phyloP scores from a whole-genome alignment of 1,284 basidiomycete genomes.

The Tetrapyrgos nigripes region DNA sequence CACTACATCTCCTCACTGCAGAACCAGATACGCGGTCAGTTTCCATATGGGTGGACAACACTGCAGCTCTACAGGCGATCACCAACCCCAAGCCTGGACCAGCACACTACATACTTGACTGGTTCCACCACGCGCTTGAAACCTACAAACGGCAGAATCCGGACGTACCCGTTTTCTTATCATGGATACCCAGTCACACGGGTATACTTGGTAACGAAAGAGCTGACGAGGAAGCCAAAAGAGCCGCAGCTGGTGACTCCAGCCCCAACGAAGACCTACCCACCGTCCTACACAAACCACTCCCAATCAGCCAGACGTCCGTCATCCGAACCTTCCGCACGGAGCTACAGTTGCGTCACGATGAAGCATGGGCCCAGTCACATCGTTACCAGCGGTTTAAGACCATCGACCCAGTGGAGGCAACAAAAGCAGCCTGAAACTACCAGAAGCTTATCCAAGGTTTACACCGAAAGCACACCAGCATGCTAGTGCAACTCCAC shows the following conservation, averaged over 20 bases:
- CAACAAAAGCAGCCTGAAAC: background rate
- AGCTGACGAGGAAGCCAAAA: slow-evolving; percentile 21
- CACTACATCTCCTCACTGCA: background rate
- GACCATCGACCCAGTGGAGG: background rate
- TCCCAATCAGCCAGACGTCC: slow-evolving; percentile 1
- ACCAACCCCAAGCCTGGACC: background rate
- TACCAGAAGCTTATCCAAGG: slow-evolving; percentile 10
- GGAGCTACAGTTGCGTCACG: background rate
- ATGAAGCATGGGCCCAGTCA: background rate
- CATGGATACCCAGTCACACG: slow-evolving; percentile 23
- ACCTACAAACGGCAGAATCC: background rate
- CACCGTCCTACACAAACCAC: background rate
- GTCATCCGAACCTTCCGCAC: background rate
- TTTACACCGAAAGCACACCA: slow-evolving; percentile 15
- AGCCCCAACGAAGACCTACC: background rate
- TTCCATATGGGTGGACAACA: slow-evolving; percentile 14
- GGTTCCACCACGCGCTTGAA: slow-evolving; percentile 9
- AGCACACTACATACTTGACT: slow-evolving; percentile 17
- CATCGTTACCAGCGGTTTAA: background rate
- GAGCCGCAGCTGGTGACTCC: slow-evolving; percentile 10
- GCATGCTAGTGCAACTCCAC: slow-evolving; percentile 34
- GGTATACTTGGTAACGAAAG: slow-evolving; percentile 19
- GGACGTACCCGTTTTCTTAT: slow-evolving; percentile 6
- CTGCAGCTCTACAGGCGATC: slow-evolving; percentile 1
- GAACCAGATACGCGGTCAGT: background rate